Evolutionary conservation across 768 basidiomycete species (phyloP), one percentile per base, ranked within the genome.

Genomic region (Coprinellus micaceus): DNA sequence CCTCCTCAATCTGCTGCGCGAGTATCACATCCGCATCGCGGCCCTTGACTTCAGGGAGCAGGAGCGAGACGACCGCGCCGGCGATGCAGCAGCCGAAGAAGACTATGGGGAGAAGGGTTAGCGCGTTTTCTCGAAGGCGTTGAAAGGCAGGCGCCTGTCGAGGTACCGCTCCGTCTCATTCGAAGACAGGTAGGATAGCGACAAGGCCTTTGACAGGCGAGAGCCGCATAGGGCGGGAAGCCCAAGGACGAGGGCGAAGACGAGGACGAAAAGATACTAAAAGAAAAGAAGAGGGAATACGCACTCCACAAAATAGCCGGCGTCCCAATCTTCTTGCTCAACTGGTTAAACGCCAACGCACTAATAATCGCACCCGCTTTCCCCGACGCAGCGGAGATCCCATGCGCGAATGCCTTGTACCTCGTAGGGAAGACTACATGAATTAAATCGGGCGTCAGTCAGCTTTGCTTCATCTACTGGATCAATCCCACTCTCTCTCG

Each of bases 301-400:
- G 60, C 61, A 89, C 87, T 89, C 87, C 89, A 90, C 5, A 91
- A 76, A 7, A 86, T 79, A 45, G 68, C 70, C 0, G 84, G 79
- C 7, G 84, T 87, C 17, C 89, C 89, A 57, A 89, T 80, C n/a
- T 72, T 65, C 43, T 77, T 62, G 22, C 76, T 79, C 28, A 90
- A 75, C 1, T 77, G 72, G 69, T 88, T 89, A 74, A 91, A 90
- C 1, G 76, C 87, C 41, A 90, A 79, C 1, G 86, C 84, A 11
- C 85, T 83, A 60, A 90, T 79, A 74, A 92, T 89, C 0, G 89
- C 90, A 52, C 89, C 90, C 0, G 72, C 74, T 66, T 92, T 91
- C 19, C 90, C 90, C 39, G 71, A 72, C 0, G 88, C 90, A 2
- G 90, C 89, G 1, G 82, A 84, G 12, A 89, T 71, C 26, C 90